Evolutionary conservation across 805 yeast genomes (phyloP).

Genomic region (Blastobotrys mokoenaii): DNA sequence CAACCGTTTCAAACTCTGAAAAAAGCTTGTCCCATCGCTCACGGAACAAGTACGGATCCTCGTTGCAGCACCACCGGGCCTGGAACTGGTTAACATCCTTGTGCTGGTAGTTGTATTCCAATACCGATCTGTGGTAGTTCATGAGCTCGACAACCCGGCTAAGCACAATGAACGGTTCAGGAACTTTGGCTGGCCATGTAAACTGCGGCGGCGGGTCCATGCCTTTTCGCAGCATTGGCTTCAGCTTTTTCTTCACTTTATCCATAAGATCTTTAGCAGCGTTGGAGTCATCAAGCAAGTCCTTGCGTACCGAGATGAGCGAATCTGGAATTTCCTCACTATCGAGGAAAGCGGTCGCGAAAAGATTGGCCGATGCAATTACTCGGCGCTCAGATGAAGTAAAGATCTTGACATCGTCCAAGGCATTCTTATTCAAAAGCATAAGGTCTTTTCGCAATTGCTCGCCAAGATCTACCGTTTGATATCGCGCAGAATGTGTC

Average conservation of each 20-base stretch:
- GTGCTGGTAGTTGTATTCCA: slow-evolving; percentile 69
- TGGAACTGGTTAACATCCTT: slow-evolving; percentile 64
- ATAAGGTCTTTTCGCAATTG: slow-evolving; percentile 88
- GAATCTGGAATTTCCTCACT: slow-evolving; percentile 67
- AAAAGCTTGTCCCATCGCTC: slow-evolving; percentile 98
- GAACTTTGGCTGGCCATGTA: slow-evolving; percentile 98
- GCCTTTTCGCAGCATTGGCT: slow-evolving; percentile 90
- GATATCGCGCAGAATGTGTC: slow-evolving; percentile 92
- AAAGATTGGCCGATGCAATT: slow-evolving; percentile 81
- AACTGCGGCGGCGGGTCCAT: slow-evolving; percentile 95
- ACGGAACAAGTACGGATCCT: slow-evolving; percentile 79
- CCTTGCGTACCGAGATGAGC: slow-evolving; percentile 76
- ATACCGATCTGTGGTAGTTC: slow-evolving; percentile 79
- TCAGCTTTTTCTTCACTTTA: slow-evolving; percentile 90
- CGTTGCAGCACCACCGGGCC: slow-evolving; percentile 91
- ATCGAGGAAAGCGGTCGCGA: slow-evolving; percentile 70
- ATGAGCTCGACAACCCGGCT: slow-evolving; percentile 90
- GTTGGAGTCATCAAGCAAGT: slow-evolving; percentile 87
- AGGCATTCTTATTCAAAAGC: slow-evolving; percentile 72
- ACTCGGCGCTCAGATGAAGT: slow-evolving; percentile 95
- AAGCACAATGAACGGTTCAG: slow-evolving; percentile 91
- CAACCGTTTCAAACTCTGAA: slow-evolving; percentile 83
- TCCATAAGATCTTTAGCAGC: slow-evolving; percentile 99
- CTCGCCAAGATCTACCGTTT: slow-evolving; percentile 92
- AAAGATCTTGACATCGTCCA: slow-evolving; percentile 76